Evolutionary conservation across 805 yeast genomes (phyloP), one percentile per base, ranked within the genome.

Genomic region (Sugiyamaella valdiviana): DNA sequence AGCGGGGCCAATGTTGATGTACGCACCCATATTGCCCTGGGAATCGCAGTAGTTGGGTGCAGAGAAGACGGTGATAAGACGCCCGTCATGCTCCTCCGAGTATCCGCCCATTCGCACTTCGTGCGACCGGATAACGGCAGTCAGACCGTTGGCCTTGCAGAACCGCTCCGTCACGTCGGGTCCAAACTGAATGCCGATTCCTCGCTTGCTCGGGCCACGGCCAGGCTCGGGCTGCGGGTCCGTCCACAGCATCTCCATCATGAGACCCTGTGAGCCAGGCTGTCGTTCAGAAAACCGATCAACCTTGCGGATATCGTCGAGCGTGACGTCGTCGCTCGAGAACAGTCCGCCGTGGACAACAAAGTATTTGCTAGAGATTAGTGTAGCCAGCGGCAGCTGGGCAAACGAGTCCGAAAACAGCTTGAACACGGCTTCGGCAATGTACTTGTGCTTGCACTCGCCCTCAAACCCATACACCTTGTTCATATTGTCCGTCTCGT

Each of bases 21-120:
- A 84, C 7, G 95, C 98, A 46, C 97, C 99, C 55, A 79, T 66
- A 66, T 93, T 93, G 12, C 95, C 95, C 48, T 87, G 89, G 14
- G 83, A 72, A 64, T 93, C 99, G 70, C 98, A 91, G 67, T 91
- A 91, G 65, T 93, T 91, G 32, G 99, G 99, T 0, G 99, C 99
- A 66, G 95, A 83, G 66, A 93, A 93, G n/a, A 93, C 95, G 0
- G 99, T 93, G 46, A 89, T 79, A 45, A 93, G 76, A 55, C 80
- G 75, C 10, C 95, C 95, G 50, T 84, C 75, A 61, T 93, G 99
- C 63, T 91, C 97, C 41, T 74, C 74, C 55, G 87, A 88, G 51
- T 83, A 88, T 42, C 99, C 99, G 5, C 76, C 83, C 85, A 85
- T 83, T 63, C 98, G 76, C 6, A 91, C 96, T 68, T 93, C 99